These are phyloP conservation scores for Stagonosporopsis rhizophila DNA, from an alignment of 2,329 filamentous ascomycete species.

Conservation along the genomic window DNA sequence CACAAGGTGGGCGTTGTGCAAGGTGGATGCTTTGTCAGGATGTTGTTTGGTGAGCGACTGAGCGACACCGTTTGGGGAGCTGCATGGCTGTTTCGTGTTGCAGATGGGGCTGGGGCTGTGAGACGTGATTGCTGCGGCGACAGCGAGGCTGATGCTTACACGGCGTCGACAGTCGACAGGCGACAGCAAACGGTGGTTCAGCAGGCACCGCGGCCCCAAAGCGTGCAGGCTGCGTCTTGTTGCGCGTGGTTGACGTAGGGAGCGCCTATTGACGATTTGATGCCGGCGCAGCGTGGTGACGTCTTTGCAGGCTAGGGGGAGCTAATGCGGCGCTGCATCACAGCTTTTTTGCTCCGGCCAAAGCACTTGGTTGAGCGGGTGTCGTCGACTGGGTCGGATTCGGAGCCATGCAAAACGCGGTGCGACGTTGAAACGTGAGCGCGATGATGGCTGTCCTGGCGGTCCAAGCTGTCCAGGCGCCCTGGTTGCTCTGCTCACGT, in stretches of 20 bases:
- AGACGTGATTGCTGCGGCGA: conserved; percentile 32
- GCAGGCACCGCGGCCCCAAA: background rate
- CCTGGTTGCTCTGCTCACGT: conserved; percentile 8
- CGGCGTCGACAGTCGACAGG: conserved; percentile 6
- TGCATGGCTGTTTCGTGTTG: conserved; percentile 12
- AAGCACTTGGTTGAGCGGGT: conserved; percentile 11
- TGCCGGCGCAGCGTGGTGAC: conserved; percentile 28
- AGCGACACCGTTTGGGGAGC: background rate
- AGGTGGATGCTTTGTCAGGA: conserved; percentile 7
- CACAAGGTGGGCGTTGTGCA: conserved; percentile 7
- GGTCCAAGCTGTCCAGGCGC: background rate
- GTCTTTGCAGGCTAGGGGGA: conserved; percentile 25
- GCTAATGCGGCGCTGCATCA: conserved; percentile 29
- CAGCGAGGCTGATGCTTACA: conserved; percentile 25
- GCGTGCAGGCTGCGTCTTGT: background rate
- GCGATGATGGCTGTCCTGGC: conserved; percentile 9
- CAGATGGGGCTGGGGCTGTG: conserved; percentile 17
- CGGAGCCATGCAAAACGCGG: conserved; percentile 13
- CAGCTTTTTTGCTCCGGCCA: conserved; percentile 8
- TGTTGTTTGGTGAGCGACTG: background rate
- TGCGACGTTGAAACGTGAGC: conserved; percentile 18
- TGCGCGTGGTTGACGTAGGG: conserved; percentile 18
- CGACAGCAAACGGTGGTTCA: conserved; percentile 8
- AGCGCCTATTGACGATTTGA: conserved; percentile 14
- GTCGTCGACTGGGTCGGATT: conserved; percentile 2